Evolutionary conservation across 495 filamentous ascomycete genomes (phyloP).

Genomic region (Cudoniella acicularis): DNA sequence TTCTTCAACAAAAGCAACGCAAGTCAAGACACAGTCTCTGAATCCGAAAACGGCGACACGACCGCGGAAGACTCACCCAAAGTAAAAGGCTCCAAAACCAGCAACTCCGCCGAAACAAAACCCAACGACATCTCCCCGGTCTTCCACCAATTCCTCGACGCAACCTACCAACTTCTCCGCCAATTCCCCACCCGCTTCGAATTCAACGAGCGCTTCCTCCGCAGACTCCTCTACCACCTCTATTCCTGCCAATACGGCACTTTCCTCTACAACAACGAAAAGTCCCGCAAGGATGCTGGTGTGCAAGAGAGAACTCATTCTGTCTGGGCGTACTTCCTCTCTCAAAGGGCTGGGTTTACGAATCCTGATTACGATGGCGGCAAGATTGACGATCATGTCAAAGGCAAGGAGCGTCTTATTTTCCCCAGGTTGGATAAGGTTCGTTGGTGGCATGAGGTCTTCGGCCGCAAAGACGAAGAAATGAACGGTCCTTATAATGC

Average conservation of each 20-base stretch:
- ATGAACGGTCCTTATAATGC: conserved; percentile 75
- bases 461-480: conserved; percentile 78
- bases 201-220: conserved; percentile 93
- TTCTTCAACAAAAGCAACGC: conserved; percentile 81
- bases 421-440: conserved; percentile 67
- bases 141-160: conserved; percentile 98
- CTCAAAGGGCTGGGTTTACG: conserved; percentile 69
- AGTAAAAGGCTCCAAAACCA: conserved; percentile 5
- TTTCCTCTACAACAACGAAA: conserved; percentile 93
- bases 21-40: conserved; percentile 58
- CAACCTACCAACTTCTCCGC: conserved; percentile 83
- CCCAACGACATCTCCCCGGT: conserved; percentile 89
- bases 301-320: conserved; percentile 74
- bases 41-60: conserved; percentile 56
- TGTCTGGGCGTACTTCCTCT: conserved; percentile 95
- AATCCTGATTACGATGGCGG: conserved; percentile 72
- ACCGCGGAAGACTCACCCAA: conserved; percentile 47
- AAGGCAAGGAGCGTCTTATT: conserved; percentile 77
- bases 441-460: conserved; percentile 89
- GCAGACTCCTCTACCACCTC: conserved; percentile 86
- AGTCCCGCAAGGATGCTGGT: conserved; percentile 72
- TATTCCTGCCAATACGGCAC: conserved; percentile 97
- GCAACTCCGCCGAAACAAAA: conserved; percentile 41
- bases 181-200: conserved; percentile 92
- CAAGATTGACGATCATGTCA: conserved; percentile 68